A percentile compares a stretch with the other conserved stretches of the same genome.
Evolutionary conservation across 371 early-diverging fungal species (phyloP).

Genomic region (Mortierella sp.): DNA sequence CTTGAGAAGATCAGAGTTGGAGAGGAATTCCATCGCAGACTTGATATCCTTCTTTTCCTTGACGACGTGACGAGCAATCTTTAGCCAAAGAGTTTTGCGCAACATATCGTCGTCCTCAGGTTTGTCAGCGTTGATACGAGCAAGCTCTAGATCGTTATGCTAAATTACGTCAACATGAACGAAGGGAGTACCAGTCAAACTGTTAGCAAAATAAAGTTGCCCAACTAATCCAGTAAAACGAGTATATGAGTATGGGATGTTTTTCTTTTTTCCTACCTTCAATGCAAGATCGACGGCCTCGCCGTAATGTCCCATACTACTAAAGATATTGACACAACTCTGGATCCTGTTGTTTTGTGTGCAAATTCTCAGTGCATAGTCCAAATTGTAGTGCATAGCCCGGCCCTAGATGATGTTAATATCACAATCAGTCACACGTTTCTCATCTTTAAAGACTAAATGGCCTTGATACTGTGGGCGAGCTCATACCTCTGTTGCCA

Average conservation of each 20-base stretch:
- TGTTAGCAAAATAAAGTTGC: not conserved
- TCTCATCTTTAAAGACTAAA: not conserved
- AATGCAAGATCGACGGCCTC: slow-evolving; percentile 91
- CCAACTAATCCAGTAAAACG: not conserved
- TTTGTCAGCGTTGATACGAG: slow-evolving; percentile 91
- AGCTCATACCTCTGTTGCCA: slow-evolving; percentile 71
- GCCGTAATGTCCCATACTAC: slow-evolving; percentile 85
- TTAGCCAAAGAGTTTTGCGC: slow-evolving; percentile 91
- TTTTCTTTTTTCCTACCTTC: slow-evolving; percentile 59
- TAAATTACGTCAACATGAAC: slow-evolving; percentile 33
- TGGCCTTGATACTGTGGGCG: not conserved
- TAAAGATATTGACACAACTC: slow-evolving; percentile 87
- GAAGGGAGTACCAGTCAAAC: not conserved
- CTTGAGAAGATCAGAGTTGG: slow-evolving; percentile 84
- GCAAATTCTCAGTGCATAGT: slow-evolving; percentile 90
- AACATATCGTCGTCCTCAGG: slow-evolving; percentile 85
- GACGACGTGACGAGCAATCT: slow-evolving; percentile 91
- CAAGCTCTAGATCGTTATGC: slow-evolving; percentile 88
- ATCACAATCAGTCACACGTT: not conserved
- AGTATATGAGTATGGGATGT: not conserved
- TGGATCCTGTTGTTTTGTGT: slow-evolving; percentile 79
- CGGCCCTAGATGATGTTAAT: slow-evolving; percentile 60
- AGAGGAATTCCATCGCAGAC: slow-evolving; percentile 86
- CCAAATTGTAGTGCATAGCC: slow-evolving; percentile 84
- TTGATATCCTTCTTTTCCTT: slow-evolving; percentile 86